phyloP scores from a whole-genome alignment of 2,329 filamentous ascomycete genomes.

The Epichloe baconii region DNA sequence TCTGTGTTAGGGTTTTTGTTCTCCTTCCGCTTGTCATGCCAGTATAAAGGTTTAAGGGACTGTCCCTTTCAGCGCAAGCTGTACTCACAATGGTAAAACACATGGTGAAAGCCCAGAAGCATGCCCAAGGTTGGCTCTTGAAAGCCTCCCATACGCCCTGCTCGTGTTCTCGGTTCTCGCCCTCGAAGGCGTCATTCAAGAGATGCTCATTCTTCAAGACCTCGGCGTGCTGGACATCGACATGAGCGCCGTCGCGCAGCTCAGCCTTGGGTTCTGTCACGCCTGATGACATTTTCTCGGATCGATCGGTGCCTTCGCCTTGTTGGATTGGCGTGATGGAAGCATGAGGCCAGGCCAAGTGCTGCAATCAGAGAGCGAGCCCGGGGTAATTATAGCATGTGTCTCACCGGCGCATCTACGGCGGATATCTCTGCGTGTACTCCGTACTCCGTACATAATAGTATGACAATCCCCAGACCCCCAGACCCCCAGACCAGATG shows the following conservation, averaged over 20 bases:
- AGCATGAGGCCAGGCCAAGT: not conserved
- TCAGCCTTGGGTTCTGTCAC: constrained; percentile 3
- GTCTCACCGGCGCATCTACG: not conserved
- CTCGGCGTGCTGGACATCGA: constrained; percentile 20
- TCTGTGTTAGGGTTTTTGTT: not conserved
- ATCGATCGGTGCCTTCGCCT: not conserved
- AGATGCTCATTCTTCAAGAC: constrained; percentile 22
- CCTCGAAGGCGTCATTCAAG: constrained; percentile 27
- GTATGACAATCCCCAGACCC: too few species aligned
- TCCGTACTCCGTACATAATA: too few species aligned
- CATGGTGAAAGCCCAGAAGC: constrained; percentile 34
- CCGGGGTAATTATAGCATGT: not conserved
- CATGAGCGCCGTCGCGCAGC: constrained; percentile 2
- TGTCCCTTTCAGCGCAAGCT: not conserved
- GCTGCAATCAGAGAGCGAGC: too few species aligned
- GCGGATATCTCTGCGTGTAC: not conserved
- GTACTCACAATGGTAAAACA: constrained; percentile 34
- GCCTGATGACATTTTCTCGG: not conserved
- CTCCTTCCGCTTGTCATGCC: too few species aligned
- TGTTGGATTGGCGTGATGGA: not conserved
- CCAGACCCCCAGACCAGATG: not conserved
- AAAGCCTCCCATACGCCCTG: constrained; percentile 25
- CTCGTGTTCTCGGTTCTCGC: constrained; percentile 29
- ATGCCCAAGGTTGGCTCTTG: constrained; percentile 29
- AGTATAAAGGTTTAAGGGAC: too few species aligned